Evolutionary conservation across 306 rosid genomes (phyloP), one percentile per base, ranked within the genome.

Genomic region (Acacia crassicarpa): DNA sequence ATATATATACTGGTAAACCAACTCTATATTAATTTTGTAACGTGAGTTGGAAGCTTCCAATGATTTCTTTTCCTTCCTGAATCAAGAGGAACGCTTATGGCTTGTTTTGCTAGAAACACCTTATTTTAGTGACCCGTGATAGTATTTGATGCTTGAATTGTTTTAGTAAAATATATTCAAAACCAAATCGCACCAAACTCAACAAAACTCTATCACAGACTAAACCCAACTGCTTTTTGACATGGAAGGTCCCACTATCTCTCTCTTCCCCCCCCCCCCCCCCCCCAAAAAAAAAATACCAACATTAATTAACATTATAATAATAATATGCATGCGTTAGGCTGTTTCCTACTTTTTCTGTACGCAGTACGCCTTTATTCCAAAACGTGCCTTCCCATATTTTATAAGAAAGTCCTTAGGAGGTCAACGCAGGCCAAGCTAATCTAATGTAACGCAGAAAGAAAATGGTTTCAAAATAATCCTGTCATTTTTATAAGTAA

Each of bases 301-400:
- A 66, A 66, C n/a, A 67, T 35, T 30, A 27, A 56, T 5, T 8
- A 46, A 2, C 6, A 14, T 9, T 5, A 22, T 58, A 22, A 51
- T n/a, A 65, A 17, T 35, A 17, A 35, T 16, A 35, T 67, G 72
- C 72, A 35, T 38, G 72, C 45, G 72, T 67, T 67, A 67, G 14
- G 67, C 65, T 76, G 62, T n/a, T 56, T 56, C 62, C 27, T 56
- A 8, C 56, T 56, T 76, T 65, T 65, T 32, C 63, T 74, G 68
- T 79, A 75, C 48, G 87, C 63, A 69, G 68, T 79, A 75, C 48
- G 87, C 82, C 94, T 19, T 79, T 78, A 51, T 91, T 87, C 66
- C 25, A 35, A 33, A 67, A 35, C 46, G 27, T 35, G 72, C 13
- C 13, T 16, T 38, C 27, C 6, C 25, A 61, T 61, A 61, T 61